Percentiles rank a stretch among this genome's conserved stretches.
Evolutionary conservation across 768 basidiomycete genomes (phyloP).

Genomic region (Porpolomopsis calyptriformis): DNA sequence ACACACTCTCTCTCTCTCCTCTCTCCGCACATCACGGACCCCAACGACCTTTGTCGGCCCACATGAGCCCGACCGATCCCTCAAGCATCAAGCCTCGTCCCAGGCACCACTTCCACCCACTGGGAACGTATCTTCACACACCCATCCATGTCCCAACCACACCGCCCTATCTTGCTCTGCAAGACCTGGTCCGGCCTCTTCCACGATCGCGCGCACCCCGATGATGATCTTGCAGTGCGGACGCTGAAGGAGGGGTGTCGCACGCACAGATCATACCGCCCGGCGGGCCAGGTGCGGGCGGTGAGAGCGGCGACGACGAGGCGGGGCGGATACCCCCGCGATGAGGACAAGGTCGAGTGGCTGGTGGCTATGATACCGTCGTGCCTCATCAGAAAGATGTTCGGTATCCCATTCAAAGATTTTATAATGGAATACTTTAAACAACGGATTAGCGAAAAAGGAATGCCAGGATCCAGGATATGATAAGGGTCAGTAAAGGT

Average conservation of each 20-base stretch:
- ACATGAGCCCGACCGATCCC: slow-evolving; percentile 72
- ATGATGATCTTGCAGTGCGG: slow-evolving; percentile 56
- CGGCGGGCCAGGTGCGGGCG: no score
- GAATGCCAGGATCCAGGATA: no score
- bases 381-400: no score
- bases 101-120: slow-evolving; percentile 27
- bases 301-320: no score
- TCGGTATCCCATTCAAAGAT: no score
- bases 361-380: slow-evolving; percentile 38
- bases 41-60: slow-evolving; percentile 47
- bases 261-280: no score
- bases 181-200: slow-evolving; percentile 59
- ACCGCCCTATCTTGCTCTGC: slow-evolving; percentile 45
- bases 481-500: no score
- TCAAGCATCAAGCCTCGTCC: slow-evolving; percentile 29
- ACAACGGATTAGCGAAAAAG: no score
- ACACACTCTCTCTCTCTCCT: no score
- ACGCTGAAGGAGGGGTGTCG: slow-evolving; percentile 33
- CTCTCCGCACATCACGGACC: slow-evolving; percentile 43
- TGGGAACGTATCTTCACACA: slow-evolving; percentile 47
- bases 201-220: slow-evolving; percentile 35
- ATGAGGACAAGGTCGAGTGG: slow-evolving; percentile 40
- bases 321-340: slow-evolving; percentile 23
- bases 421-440: no score
- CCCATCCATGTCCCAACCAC: slow-evolving; percentile 25